Base-by-base conservation (phyloP, 2,329 filamentous ascomycete species). In the Venturiaceae sp. region DNA sequence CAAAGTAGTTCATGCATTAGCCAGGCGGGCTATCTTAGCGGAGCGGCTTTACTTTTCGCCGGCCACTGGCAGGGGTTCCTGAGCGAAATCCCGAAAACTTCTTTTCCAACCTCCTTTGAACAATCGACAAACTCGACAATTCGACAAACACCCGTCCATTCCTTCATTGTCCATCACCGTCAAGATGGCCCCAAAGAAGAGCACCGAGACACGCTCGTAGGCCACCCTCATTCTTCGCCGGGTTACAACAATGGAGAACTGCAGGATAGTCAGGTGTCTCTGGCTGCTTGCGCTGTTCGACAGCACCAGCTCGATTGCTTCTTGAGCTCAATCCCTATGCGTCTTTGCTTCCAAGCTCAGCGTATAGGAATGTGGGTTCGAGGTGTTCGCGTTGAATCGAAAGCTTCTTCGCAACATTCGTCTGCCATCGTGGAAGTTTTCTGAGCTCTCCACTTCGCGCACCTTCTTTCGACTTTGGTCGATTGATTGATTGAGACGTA, bases 381-480 rank as follows among this genome's bases (percentile, higher is more conserved):
- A 84, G 88, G 86, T 86, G 77, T 92, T 92, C 88, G 85, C 81
- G 85, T 75, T 86, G 85, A 90, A 90, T 80, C 77, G 66, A 47
- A 62, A 61, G 77, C 79, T 90, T 90, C 87, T 82, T 84, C 81
- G 85, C 82, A 65, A 90, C 92, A 90, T 77, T 23, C 65, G 90
- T 86, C 30, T 86, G 84, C 85, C 83, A 78, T 41, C 11, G 33
- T 16, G 52, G 16, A 56, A 5, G 19, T 19, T 26, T 32, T 26
- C 21, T n/a, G n/a, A n/a, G n/a, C n/a, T n/a, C 30, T 30, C 14
- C 44, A n/a, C 14, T 16, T 28, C 44, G 44, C 44, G 44, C 44
- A 30, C 44, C 28, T 30, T 54, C n/a, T 36, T 39, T 30, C 52
- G 19, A 36, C 19, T n/a, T 36, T 19, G 30, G 16, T 6, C 23